A percentile compares a stretch with the other conserved stretches of the same genome.
These are phyloP conservation scores for Rhipidocladum racemiflorum DNA, from an alignment of 176 grass and related monocot genomes.

Conservation along the genomic window DNA sequence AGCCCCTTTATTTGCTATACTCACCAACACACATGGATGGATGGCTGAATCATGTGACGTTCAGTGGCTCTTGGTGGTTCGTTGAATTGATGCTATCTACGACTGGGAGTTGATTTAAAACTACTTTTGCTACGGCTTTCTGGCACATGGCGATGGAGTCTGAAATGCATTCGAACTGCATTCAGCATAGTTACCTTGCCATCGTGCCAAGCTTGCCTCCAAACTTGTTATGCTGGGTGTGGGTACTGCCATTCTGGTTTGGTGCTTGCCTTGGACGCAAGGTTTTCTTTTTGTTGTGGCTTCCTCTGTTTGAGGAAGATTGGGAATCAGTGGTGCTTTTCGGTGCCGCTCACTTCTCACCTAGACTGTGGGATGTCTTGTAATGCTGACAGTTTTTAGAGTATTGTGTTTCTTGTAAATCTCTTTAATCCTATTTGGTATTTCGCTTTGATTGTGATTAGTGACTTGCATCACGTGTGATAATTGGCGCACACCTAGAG, in stretches of 20 bases:
- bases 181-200: slow-evolving; percentile 7
- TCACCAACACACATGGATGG: slow-evolving; percentile 15
- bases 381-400: not conserved
- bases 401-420: slow-evolving; percentile 2
- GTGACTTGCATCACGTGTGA: not conserved
- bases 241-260: not conserved
- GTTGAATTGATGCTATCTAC: not conserved
- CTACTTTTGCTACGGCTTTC: slow-evolving; percentile 14
- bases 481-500: not conserved
- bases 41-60: not conserved
- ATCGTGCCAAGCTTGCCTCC: not conserved
- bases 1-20: slow-evolving; percentile 4
- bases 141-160: not conserved
- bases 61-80: not conserved
- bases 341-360: not conserved
- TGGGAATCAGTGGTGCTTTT: not conserved
- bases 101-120: not conserved
- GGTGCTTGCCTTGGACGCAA: slow-evolving; percentile 7
- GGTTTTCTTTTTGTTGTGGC: not conserved
- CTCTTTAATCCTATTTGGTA: not conserved
- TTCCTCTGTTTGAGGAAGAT: not conserved
- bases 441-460: not conserved
- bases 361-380: slow-evolving; percentile 15
- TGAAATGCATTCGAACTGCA: slow-evolving; percentile 21
- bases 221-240: not conserved